Percentiles rank a stretch among this genome's conserved stretches.
These are phyloP conservation scores for Lentinula raphanica DNA, from an alignment of 768 basidiomycete species.

Conservation along the genomic window DNA sequence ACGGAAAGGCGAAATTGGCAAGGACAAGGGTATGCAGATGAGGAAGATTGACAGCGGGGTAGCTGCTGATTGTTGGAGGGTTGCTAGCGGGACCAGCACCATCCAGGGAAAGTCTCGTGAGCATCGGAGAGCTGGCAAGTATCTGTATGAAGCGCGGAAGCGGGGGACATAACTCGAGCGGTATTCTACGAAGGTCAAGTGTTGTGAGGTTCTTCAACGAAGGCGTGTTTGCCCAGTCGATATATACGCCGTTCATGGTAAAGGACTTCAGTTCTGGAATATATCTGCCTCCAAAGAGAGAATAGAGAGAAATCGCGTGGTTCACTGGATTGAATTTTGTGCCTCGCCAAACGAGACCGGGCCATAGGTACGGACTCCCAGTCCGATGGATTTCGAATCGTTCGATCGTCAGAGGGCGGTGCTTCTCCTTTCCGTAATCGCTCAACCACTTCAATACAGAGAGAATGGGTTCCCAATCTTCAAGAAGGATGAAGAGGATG, in stretches of 20 bases:
- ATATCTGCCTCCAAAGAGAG: constrained; percentile 58
- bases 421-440: too few species aligned
- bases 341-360: constrained; percentile 23
- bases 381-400: too few species aligned
- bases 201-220: constrained; percentile 49
- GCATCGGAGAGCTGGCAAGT: constrained; percentile 39
- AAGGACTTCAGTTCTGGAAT: constrained; percentile 47
- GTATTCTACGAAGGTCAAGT: too few species aligned
- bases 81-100: too few species aligned
- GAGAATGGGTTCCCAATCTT: too few species aligned
- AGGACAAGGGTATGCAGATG: constrained; percentile 48
- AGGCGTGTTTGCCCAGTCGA: constrained; percentile 52
- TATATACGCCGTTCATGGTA: constrained; percentile 51
- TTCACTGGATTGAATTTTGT: constrained; percentile 29
- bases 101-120: too few species aligned
- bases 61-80: too few species aligned
- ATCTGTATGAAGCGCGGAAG: constrained; percentile 48
- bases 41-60: too few species aligned
- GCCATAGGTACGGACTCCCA: constrained; percentile 41
- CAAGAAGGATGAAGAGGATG: constrained; percentile 54
- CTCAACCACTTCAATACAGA: too few species aligned
- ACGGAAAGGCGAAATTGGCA: constrained; percentile 48
- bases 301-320: too few species aligned
- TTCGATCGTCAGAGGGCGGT: too few species aligned
- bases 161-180: constrained; percentile 50